These are phyloP conservation scores for Plasmopara muralis DNA, from an alignment of 352 stramenopile species.

Conservation along the genomic window DNA sequence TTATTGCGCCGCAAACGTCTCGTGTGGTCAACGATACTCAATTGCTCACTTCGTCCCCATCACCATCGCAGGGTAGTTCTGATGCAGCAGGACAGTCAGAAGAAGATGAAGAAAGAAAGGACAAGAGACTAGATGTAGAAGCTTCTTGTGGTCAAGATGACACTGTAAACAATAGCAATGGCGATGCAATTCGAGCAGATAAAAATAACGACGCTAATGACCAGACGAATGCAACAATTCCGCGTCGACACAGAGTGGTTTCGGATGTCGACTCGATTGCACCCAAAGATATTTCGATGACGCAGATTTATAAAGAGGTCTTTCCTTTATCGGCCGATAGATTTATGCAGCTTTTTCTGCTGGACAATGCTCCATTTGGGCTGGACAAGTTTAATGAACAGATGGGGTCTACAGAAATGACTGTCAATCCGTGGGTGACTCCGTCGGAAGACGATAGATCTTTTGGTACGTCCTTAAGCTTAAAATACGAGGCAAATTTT, in stretches of 20 bases:
- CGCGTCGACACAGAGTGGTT: constrained; percentile 36
- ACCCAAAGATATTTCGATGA: constrained; percentile 74
- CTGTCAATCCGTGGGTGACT: constrained; percentile 57
- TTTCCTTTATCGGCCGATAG: constrained; percentile 58
- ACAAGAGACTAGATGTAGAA: constrained; percentile 2
- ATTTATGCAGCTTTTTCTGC: constrained; percentile 67
- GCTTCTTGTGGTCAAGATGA: constrained; percentile 1
- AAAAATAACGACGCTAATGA: constrained; percentile 9
- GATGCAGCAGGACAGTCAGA: constrained; percentile 1
- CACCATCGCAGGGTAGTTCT: constrained; percentile 2
- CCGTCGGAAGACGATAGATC: constrained; percentile 34
- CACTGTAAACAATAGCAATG: not conserved
- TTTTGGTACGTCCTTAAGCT: constrained; percentile 23
- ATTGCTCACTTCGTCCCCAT: constrained; percentile 4
- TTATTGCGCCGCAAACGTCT: constrained; percentile 13
- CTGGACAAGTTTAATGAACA: constrained; percentile 54
- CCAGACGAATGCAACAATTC: constrained; percentile 8
- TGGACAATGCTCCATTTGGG: constrained; percentile 62
- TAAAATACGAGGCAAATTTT: not conserved
- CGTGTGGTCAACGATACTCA: constrained; percentile 1
- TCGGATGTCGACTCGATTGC: constrained; percentile 54
- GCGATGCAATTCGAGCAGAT: not conserved
- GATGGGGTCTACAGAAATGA: constrained; percentile 68
- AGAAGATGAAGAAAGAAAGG: constrained; percentile 13
- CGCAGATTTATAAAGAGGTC: constrained; percentile 45